These are phyloP conservation scores for Mentha longifolia DNA, from an alignment of 257 asterid species.

Conservation along the genomic window DNA sequence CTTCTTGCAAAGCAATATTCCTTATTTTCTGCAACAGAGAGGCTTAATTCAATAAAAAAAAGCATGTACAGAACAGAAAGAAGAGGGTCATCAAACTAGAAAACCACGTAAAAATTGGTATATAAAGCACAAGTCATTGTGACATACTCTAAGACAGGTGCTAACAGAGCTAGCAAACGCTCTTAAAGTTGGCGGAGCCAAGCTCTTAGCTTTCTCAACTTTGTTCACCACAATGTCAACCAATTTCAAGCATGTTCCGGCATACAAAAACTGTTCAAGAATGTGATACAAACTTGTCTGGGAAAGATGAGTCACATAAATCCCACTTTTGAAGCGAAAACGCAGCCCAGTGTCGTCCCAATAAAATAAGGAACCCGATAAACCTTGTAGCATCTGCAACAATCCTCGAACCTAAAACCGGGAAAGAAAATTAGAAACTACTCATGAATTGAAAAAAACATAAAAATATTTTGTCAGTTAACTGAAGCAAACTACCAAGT, in stretches of 20 bases:
- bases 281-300: conserved; percentile 70
- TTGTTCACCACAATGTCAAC: conserved; percentile 62
- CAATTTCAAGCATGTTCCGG: conserved; percentile 76
- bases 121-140: conserved; percentile 1
- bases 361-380: conserved; percentile 61
- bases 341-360: conserved; percentile 64
- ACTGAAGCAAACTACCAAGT: conserved; percentile 54
- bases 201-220: conserved; percentile 58
- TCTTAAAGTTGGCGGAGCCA: conserved; percentile 83
- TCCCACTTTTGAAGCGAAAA: conserved; percentile 64
- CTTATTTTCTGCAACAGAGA: conserved; percentile 62
- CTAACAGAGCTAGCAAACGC: conserved; percentile 80
- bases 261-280: conserved; percentile 73
- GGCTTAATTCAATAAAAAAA: conserved; percentile 2
- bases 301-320: conserved; percentile 79
- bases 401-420: conserved; percentile 73
- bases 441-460: neutral
- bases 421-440: conserved; percentile 12
- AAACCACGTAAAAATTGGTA: neutral
- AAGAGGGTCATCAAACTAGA: conserved; percentile 19
- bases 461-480: no score
- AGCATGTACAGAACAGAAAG: neutral
- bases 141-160: conserved; percentile 71
- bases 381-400: conserved; percentile 90
- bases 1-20: conserved; percentile 80